Percentiles rank a stretch among this genome's conserved stretches.
Conservation (phyloP, 2,329 filamentous ascomycete species). For the Helminthosporium solani region DNA sequence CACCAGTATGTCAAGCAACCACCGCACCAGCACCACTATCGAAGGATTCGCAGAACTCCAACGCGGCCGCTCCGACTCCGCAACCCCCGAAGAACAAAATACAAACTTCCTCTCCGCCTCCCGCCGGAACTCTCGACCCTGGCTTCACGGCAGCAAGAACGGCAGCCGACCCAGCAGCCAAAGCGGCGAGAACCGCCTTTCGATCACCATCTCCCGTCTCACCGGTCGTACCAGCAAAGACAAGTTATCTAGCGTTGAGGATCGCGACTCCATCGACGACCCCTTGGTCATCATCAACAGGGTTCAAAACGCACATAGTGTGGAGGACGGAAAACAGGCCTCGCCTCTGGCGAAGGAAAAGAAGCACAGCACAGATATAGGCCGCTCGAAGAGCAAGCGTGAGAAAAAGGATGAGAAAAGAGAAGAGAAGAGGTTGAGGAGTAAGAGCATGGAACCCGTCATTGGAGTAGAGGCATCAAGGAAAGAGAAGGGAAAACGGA, state of each 20-base stretch:
- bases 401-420: constrained; percentile 32
- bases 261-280: constrained; percentile 18
- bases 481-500: constrained; percentile 27
- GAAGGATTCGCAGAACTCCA: constrained; percentile 39
- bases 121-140: constrained; percentile 35
- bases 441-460: constrained; percentile 44
- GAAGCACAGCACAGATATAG: constrained; percentile 23
- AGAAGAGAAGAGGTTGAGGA: constrained; percentile 33
- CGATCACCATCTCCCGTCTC: constrained; percentile 43
- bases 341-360: constrained; percentile 24
- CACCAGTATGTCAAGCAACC: constrained; percentile 39
- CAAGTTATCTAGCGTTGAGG: constrained; percentile 36
- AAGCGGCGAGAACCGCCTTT: constrained; percentile 44
- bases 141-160: constrained; percentile 17
- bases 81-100: constrained; percentile 49
- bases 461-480: constrained; percentile 27
- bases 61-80: constrained; percentile 37
- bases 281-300: constrained; percentile 31
- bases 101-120: constrained; percentile 34
- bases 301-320: constrained; percentile 13
- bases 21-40: constrained; percentile 44
- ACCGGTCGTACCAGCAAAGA: constrained; percentile 46
- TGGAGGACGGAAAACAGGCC: constrained; percentile 15
- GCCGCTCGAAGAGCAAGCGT: constrained; percentile 20
- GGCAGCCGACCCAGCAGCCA: constrained; percentile 48